A percentile compares a stretch with the other conserved stretches of the same genome.
These are phyloP conservation scores for Lactifluus volemus DNA, from an alignment of 768 basidiomycete species.

Conservation along the genomic window DNA sequence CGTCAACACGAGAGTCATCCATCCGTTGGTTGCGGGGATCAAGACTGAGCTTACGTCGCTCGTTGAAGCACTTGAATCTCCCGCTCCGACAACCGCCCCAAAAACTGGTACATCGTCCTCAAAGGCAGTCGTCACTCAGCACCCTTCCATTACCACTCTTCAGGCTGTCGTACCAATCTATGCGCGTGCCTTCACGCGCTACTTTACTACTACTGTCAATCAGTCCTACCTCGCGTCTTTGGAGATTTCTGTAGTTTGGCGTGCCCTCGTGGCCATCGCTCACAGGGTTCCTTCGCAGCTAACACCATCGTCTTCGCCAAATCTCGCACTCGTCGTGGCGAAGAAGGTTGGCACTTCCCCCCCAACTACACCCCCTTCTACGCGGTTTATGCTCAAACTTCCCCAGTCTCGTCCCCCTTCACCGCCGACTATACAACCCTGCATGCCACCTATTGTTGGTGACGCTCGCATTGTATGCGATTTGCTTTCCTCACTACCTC, in stretches of 20 bases:
- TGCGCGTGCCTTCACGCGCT: conserved; percentile 45
- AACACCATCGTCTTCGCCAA: conserved; percentile 34
- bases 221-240: conserved; percentile 60
- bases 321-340: conserved; percentile 24
- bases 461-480: conserved; percentile 60
- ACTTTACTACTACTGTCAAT: conserved; percentile 42
- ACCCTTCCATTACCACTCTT: conserved; percentile 54
- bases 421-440: conserved; percentile 33
- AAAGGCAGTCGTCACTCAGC: conserved; percentile 23
- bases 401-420: conserved; percentile 61
- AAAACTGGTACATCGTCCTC: not conserved
- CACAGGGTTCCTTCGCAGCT: conserved; percentile 40
- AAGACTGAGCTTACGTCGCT: conserved; percentile 53
- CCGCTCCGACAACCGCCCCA: conserved; percentile 19
- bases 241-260: conserved; percentile 69
- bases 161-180: conserved; percentile 57
- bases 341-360: conserved; percentile 34
- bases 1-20: conserved; percentile 54
- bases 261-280: conserved; percentile 58
- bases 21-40: conserved; percentile 54
- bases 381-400: conserved; percentile 57
- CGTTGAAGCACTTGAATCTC: conserved; percentile 51
- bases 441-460: conserved; percentile 35
- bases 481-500: conserved; percentile 50
- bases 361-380: conserved; percentile 46